Base-by-base conservation (phyloP, 805 yeast genomes). In the Blastobotrys parvus region DNA sequence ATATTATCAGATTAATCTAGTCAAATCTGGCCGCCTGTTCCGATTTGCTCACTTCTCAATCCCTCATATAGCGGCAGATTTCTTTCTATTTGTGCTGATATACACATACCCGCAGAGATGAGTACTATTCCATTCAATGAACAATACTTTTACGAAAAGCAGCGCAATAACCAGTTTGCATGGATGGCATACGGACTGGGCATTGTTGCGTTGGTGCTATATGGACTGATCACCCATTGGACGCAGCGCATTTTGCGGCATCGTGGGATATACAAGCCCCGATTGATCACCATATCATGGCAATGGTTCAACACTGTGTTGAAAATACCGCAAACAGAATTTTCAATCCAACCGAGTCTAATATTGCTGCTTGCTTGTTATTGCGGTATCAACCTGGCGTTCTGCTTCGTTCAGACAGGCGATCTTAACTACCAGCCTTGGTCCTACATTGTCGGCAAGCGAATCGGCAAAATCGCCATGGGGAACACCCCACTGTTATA, bases 141-240 rank as follows among this genome's bases (percentile, higher is more conserved):
- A 3, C 75, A 72, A 45, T 69, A 53, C 49, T 60, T 46, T 43
- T 67, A 62, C 11, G 77, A 72, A 47, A 54, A 40, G 23, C 55
- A 57, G 0, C 50, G 75, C 41, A 69, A 63, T 50, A 52, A 47
- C 39, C 57, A 53, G 42, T 70, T 49, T 45, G 64, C 63, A 35
- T 68, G 74, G 67, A 46, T 65, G 13, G 49, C 61, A 6, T 62
- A 62, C 42, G 58, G 57, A 1, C 29, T 63, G 10, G 50, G 59
- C 4, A 10, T 68, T 2, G 25, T 49, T 3, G 42, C 58, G 1
- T 53, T 71, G 6, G 37, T 61, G 1, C 18, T 60, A 4, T 69
- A 71, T 53, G 76, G 76, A 2, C 4, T 65, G 1, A n/a, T 69
- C 2, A 68, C 69, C 51, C 59, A 61, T 36, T 69, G 74, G 72